Base-by-base conservation (phyloP, 306 rosid genomes). In the Quercus gilva region DNA sequence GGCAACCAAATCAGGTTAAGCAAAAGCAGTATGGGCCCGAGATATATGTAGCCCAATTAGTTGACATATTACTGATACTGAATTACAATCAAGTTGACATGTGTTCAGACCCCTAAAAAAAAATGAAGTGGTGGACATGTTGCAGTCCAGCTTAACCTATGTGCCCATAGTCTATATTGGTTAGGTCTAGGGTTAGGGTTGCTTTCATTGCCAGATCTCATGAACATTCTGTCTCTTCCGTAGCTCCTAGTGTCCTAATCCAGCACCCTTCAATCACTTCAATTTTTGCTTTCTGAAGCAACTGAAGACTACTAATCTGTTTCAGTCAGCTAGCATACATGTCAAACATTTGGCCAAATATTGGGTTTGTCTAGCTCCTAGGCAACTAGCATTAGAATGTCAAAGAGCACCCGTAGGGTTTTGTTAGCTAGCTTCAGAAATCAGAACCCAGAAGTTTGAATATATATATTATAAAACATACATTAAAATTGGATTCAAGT, bases 201-300 rank as follows among this genome's bases (percentile, higher is more conserved):
- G 77, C 80, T 78, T 73, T 76, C 43, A 77, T 75, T 80, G 84
- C 77, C 84, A 78, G 41, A 63, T 76, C 28, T 78, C 83, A 63
- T 84, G 76, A 55, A n/a, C 79, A 71, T 75, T 83, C 76, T 80
- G 78, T 74, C 83, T 81, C 80, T 90, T 84, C 31, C 81, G 37
- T 82, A 80, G 82, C 83, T 80, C 74, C 76, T 85, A 31, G 31
- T 67, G 51, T 82, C 49, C 65, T 45, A 41, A 73, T 26, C 55
- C 51, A 75, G 74, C 76, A 43, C 55, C 28, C 77, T 72, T 56
- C 78, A 55, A 63, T 78, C 84, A 67, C 76, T 74, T 84, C 82
- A 80, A 45, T 61, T 78, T 82, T 85, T 81, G 70, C 84, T 78
- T 82, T 82, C 86, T 84, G 79, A 80, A 84, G 86, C 80, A 85